Conservation (phyloP, 1,139 yeast genomes). For the Debaryomyces sp. region DNA sequence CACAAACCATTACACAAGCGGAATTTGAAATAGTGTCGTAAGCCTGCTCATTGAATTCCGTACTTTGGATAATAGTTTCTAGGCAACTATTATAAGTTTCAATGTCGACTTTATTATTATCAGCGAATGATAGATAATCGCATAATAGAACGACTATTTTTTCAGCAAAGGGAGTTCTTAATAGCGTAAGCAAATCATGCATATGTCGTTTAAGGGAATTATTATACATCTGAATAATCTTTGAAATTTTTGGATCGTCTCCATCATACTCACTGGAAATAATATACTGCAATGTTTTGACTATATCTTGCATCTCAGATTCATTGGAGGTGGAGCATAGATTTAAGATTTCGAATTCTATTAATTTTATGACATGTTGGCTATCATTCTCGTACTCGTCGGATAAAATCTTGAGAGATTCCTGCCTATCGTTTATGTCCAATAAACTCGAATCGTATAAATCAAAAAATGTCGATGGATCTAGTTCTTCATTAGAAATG, state of each 20-base stretch:
- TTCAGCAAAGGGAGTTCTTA: not conserved
- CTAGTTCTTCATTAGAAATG: not conserved
- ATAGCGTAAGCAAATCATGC: not conserved
- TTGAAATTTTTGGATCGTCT: constrained; percentile 2
- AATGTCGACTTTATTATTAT: constrained; percentile 7
- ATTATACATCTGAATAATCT: constrained; percentile 6
- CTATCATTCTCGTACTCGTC: not conserved
- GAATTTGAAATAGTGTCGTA: constrained; percentile 4
- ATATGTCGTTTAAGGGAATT: constrained; percentile 3
- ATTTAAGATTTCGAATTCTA: constrained; percentile 4
- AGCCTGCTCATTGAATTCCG: not conserved
- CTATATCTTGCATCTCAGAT: not conserved
- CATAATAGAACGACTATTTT: constrained; percentile 5
- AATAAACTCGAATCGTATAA: not conserved
- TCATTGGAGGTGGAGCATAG: not conserved
- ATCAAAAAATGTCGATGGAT: constrained; percentile 1
- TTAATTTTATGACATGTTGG: not conserved
- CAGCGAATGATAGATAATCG: constrained; percentile 11
- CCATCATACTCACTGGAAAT: constrained; percentile 10
- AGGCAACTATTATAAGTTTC: constrained; percentile 8
- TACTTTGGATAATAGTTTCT: not conserved
- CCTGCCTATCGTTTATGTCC: not conserved
- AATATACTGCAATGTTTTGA: constrained; percentile 9
- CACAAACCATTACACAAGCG: constrained; percentile 7
- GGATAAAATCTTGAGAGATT: constrained; percentile 1